These are phyloP conservation scores for Ramicandelaber brevisporus DNA, from an alignment of 192 early-diverging fungal genomes.

Conservation along the genomic window DNA sequence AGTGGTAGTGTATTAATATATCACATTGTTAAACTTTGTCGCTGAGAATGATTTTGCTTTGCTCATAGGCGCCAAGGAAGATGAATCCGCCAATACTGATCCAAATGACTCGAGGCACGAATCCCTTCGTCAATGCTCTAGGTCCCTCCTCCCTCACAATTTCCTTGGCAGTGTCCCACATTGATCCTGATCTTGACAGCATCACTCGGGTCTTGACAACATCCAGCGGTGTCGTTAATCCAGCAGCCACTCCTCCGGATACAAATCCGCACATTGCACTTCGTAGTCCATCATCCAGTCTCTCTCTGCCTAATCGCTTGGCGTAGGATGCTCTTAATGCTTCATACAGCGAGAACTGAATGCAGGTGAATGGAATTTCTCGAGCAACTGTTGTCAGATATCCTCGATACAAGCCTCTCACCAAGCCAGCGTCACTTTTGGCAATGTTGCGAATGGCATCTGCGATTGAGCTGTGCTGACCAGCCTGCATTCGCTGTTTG, in stretches of 20 bases:
- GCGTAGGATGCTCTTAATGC: conserved; percentile 43
- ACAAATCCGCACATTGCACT: conserved; percentile 63
- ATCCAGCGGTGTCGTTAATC: conserved; percentile 80
- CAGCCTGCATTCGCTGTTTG: conserved; percentile 86
- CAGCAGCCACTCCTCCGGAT: conserved; percentile 74
- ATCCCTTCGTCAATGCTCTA: conserved; percentile 54
- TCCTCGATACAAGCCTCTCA: conserved; percentile 89
- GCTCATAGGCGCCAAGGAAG: conserved; percentile 89
- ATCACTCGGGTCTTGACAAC: conserved; percentile 91
- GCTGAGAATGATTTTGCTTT: conserved; percentile 19
- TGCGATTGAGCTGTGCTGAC: conserved; percentile 35
- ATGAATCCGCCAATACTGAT: conserved; percentile 86
- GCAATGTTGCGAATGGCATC: conserved; percentile 37
- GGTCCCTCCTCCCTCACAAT: conserved; percentile 60
- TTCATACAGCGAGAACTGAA: conserved; percentile 93
- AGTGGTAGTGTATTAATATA: neutral
- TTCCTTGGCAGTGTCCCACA: conserved; percentile 35
- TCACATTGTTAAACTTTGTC: conserved; percentile 1
- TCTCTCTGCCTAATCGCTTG: too few relatives aligned
- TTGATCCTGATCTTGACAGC: conserved; percentile 70
- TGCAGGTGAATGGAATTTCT: conserved; percentile 91
- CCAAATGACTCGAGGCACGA: conserved; percentile 86
- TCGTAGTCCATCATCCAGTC: too few relatives aligned
- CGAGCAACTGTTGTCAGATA: conserved; percentile 77
- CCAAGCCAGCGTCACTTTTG: conserved; percentile 34